A percentile compares a stretch with the other conserved stretches of the same genome.
phyloP scores from a whole-genome alignment of 2,329 filamentous ascomycete genomes.

The Orbilia javanica region DNA sequence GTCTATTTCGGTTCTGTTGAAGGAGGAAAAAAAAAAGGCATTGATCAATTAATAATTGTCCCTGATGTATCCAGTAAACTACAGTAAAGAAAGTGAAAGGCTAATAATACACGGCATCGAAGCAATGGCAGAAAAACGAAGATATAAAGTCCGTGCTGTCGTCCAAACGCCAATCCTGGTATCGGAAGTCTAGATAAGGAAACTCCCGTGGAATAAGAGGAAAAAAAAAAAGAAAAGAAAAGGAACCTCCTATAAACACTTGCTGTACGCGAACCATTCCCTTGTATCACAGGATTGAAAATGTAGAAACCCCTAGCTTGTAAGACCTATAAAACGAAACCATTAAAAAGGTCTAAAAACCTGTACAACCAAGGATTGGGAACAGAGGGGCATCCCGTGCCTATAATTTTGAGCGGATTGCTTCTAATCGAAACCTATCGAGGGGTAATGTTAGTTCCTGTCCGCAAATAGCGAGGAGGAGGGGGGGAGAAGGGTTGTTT shows the following conservation, averaged over 20 bases:
- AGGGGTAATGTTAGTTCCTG: background rate
- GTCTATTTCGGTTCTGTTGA: background rate
- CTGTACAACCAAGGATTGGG: conserved; percentile 3
- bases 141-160: conserved; percentile 10
- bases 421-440: conserved; percentile 51
- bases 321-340: background rate
- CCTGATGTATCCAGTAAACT: background rate
- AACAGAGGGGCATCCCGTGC: conserved; percentile 8
- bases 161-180: conserved; percentile 28
- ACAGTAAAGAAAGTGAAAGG: background rate
- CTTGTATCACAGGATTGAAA: background rate
- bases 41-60: conserved; percentile 12
- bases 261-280: background rate
- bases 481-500: background rate
- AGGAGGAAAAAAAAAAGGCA: background rate
- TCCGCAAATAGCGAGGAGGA: background rate
- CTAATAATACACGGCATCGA: conserved; percentile 21
- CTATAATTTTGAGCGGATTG: conserved; percentile 55
- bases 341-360: conserved; percentile 2
- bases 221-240: background rate
- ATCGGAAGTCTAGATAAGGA: conserved; percentile 22
- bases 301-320: conserved; percentile 6
- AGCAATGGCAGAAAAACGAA: background rate
- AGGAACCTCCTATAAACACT: background rate
- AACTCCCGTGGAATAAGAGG: conserved; percentile 14